A percentile compares a stretch with the other conserved stretches of the same genome.
Conservation (phyloP, 2,329 filamentous ascomycete species). For the Stachybotrys chlorohalonatus region DNA sequence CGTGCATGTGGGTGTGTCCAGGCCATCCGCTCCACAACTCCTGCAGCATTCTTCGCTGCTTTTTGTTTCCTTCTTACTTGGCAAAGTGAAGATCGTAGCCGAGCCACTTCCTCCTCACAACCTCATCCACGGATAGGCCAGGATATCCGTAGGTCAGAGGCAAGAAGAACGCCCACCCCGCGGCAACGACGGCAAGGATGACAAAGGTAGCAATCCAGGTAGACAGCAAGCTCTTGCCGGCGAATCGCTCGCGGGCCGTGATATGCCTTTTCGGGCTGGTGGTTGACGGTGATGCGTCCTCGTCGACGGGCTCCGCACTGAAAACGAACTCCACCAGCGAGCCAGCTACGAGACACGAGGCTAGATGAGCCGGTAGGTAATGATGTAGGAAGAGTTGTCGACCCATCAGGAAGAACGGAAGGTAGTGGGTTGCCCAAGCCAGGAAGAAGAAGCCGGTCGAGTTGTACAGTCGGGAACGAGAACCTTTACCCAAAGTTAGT, state of each 20-base stretch:
- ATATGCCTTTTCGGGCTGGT: slow-evolving; percentile 48
- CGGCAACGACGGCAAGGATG: slow-evolving; percentile 59
- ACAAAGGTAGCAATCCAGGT: slow-evolving; percentile 72
- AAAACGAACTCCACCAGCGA: slow-evolving; percentile 94
- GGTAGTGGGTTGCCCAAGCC: slow-evolving; percentile 93
- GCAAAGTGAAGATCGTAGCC: slow-evolving; percentile 98
- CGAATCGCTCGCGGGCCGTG: slow-evolving; percentile 74
- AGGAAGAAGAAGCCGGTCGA: slow-evolving; percentile 99
- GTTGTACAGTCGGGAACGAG: slow-evolving; percentile 91
- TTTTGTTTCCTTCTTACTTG: slow-evolving; percentile 53
- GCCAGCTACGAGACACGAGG: slow-evolving; percentile 81
- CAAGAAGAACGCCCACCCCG: slow-evolving; percentile 86
- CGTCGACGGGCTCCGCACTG: slow-evolving; percentile 68
- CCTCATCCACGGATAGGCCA: slow-evolving; percentile 68
- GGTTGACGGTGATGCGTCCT: slow-evolving; percentile 37
- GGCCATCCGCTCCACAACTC: neutral
- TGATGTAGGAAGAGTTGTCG: slow-evolving; percentile 97
- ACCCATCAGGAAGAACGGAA: slow-evolving; percentile 97
- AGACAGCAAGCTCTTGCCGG: slow-evolving; percentile 64
- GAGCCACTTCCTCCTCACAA: slow-evolving; percentile 85
- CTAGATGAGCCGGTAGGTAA: slow-evolving; percentile 90
- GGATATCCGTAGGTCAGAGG: slow-evolving; percentile 94
- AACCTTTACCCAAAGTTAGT: slow-evolving; percentile 46
- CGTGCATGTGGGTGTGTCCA: neutral
- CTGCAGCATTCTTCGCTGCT: neutral